These are phyloP conservation scores for Hansenula sp. DNA, from an alignment of 1,139 yeast species.

Conservation along the genomic window DNA sequence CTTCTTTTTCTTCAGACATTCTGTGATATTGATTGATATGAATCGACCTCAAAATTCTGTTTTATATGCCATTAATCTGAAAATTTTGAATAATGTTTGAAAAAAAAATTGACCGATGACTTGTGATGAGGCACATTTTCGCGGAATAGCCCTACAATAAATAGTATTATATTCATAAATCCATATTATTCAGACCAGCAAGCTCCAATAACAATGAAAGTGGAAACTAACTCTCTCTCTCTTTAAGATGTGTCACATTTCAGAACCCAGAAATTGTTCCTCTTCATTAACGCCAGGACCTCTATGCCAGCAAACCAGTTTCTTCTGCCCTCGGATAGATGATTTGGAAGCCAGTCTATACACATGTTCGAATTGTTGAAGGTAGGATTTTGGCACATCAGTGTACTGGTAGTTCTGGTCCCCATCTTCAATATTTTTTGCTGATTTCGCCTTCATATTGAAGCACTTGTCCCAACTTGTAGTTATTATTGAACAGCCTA, in stretches of 20 bases:
- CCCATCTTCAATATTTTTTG: neutral
- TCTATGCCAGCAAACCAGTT: neutral
- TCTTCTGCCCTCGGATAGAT: neutral
- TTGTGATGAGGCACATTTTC: neutral
- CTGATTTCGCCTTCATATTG: neutral
- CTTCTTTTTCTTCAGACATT: slow-evolving; percentile 6
- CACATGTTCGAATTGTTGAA: neutral
- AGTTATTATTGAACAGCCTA: slow-evolving; percentile 5
- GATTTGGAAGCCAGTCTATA: neutral
- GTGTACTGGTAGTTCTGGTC: neutral
- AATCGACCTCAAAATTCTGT: neutral
- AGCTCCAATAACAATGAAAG: no score
- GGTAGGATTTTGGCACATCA: neutral
- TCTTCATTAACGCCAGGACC: neutral
- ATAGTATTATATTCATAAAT: neutral
- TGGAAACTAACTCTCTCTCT: no score
- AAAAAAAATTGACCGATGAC: slow-evolving; percentile 1
- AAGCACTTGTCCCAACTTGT: slow-evolving; percentile 6
- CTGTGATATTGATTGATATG: neutral
- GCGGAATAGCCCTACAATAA: neutral
- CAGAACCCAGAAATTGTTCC: neutral
- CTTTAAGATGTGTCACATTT: neutral
- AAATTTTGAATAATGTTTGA: neutral
- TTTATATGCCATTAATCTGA: neutral
- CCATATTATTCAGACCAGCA: no score